Percentiles rank a stretch among this genome's conserved stretches.
Conservation (phyloP, 495 filamentous ascomycete genomes). For the Delitschia confertaspora region DNA sequence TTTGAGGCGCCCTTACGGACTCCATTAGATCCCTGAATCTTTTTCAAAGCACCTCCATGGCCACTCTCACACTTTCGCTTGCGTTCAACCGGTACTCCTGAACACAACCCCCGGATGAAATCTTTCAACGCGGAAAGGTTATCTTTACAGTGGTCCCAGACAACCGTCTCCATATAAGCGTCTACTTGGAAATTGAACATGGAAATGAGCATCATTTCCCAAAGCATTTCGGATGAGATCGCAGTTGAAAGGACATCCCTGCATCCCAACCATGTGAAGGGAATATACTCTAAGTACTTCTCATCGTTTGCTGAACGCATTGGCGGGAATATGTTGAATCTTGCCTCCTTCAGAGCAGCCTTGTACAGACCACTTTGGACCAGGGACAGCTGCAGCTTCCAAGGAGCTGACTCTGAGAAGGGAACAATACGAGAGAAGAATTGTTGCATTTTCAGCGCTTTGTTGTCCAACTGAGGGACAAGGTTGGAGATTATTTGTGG, state of each 20-base stretch:
- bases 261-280: slow-evolving; percentile 22
- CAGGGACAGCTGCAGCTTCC: slow-evolving; percentile 16
- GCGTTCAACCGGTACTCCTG: neutral
- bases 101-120: slow-evolving; percentile 10
- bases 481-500: slow-evolving; percentile 5
- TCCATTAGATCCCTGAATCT: slow-evolving; percentile 2
- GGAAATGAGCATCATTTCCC: slow-evolving; percentile 21
- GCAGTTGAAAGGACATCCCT: slow-evolving; percentile 13
- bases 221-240: slow-evolving; percentile 13
- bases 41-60: slow-evolving; percentile 1
- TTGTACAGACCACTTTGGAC: slow-evolving; percentile 11
- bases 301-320: slow-evolving; percentile 13
- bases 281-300: slow-evolving; percentile 22
- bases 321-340: slow-evolving; percentile 16
- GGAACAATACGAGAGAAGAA: slow-evolving; percentile 13
- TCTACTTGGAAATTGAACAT: slow-evolving; percentile 23
- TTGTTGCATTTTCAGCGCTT: slow-evolving; percentile 12
- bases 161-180: slow-evolving; percentile 19
- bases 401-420: slow-evolving; percentile 8
- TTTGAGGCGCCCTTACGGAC: neutral
- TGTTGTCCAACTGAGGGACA: slow-evolving; percentile 13
- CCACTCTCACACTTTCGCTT: slow-evolving; percentile 7
- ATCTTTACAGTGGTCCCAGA: slow-evolving; percentile 14
- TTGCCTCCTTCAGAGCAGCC: slow-evolving; percentile 5
- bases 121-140: slow-evolving; percentile 12